Base-by-base conservation (phyloP, 2,329 filamentous ascomycete species). In the Apiospora phragmitis region DNA sequence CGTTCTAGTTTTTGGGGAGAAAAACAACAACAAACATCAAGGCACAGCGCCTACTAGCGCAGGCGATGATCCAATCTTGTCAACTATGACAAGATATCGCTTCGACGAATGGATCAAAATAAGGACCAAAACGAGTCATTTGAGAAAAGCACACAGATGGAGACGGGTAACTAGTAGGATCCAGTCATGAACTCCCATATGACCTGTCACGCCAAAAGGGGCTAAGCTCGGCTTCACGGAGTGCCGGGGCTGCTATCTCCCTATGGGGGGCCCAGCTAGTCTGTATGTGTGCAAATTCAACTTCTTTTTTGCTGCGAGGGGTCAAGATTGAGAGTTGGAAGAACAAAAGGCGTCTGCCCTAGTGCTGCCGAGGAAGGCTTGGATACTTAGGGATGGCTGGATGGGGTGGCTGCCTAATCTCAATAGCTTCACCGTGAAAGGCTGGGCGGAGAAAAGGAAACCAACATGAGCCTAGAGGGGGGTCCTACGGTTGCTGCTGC, bases 201-300 rank as follows among this genome's bases (percentile, higher is more conserved):
- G 55, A 62, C 55, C 55, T 62, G 55, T 62, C 55, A 62, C 55
- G 55, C 55, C 55, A 62, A 62, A 62, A 38, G 55, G 32, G 55
- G 55, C 55, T 62, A 62, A 62, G 32, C 32, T 9, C 55, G 18
- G 55, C 32, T 24, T 62, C 55, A 38, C 18, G 32, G 55, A 62
- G 18, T 62, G 32, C 55, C 55, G 55, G 55, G 21, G 32, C 55
- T 62, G 32, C 32, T n/a, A 24, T 18, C 26, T 18, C 26, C n/a
- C n/a, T 49, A 24, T 24, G 38, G 45, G 49, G 49, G 49, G 49
- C 6, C 26, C 49, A 16, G 11, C 11, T 62, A 35, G 55, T 38
- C 32, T 35, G 51, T 21, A 35, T 35, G 51, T 59, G 24, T 59
- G 26, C 29, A 18, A 51, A 24, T 51, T 55, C 51, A 16, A 21